Conservation (phyloP, 2,329 filamentous ascomycete species). For the Neodidymelliopsis sp. region DNA sequence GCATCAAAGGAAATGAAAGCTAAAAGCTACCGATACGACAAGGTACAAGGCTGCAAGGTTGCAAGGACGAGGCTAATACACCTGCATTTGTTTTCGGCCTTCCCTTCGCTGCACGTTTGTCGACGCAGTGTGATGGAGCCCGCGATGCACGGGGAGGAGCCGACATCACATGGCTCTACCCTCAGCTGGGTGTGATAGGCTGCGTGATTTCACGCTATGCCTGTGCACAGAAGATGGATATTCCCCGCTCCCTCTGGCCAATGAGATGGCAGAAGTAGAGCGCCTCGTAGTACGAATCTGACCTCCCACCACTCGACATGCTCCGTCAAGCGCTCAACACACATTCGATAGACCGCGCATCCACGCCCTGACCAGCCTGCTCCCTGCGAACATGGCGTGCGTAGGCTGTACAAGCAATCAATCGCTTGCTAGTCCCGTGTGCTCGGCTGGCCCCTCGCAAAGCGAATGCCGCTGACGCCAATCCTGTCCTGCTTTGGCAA, state of each 20-base stretch:
- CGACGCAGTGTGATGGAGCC: conserved; percentile 45
- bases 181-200: conserved; percentile 29
- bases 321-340: conserved; percentile 45
- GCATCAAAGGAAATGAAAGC: conserved; percentile 35
- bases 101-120: conserved; percentile 17
- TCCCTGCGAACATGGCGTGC: conserved; percentile 40
- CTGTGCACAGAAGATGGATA: conserved; percentile 31
- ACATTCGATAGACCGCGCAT: conserved; percentile 46
- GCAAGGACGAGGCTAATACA: conserved; percentile 17
- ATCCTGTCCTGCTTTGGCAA: conserved; percentile 29
- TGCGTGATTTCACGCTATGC: conserved; percentile 36
- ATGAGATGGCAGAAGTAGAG: conserved; percentile 27
- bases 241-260: conserved; percentile 35
- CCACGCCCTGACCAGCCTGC: conserved; percentile 37
- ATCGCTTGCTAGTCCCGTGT: conserved; percentile 40
- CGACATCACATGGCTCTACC: conserved; percentile 39
- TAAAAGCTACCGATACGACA: conserved; percentile 43
- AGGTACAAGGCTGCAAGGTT: conserved; percentile 25
- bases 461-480: conserved; percentile 23
- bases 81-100: conserved; percentile 21
- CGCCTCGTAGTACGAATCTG: conserved; percentile 37
- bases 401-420: conserved; percentile 45
- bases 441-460: conserved; percentile 36
- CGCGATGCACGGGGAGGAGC: conserved; percentile 33
- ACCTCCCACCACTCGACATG: conserved; percentile 42